Evolutionary conservation across 164 flowering plant species (phyloP).

Genomic region (Chimonanthus praecox): DNA sequence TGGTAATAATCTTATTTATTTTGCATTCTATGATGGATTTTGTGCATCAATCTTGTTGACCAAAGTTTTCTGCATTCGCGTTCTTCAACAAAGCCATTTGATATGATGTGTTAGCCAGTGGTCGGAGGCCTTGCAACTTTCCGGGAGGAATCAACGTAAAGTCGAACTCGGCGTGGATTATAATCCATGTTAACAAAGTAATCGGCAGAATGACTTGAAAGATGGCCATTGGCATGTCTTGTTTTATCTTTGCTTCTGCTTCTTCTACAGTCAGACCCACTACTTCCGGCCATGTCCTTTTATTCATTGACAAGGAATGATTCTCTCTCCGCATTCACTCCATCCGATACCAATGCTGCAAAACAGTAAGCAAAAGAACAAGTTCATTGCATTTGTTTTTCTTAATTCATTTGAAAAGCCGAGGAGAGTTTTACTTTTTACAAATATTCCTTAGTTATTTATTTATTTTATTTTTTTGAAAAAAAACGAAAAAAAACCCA

Average conservation of each 20-base stretch:
- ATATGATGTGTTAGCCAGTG: slow-evolving; percentile 18
- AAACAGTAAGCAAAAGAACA: too few relatives aligned
- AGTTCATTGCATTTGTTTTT: too few relatives aligned
- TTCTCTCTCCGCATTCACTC: neutral
- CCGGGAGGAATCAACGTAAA: slow-evolving; percentile 21
- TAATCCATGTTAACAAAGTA: slow-evolving; percentile 44
- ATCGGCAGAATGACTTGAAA: slow-evolving; percentile 32
- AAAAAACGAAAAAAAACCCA: too few relatives aligned
- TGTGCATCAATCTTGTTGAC: too few relatives aligned
- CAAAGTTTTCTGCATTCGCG: too few relatives aligned
- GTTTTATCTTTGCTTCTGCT: slow-evolving; percentile 43
- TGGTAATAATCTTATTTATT: too few relatives aligned
- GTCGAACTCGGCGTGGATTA: slow-evolving; percentile 16
- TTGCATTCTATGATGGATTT: too few relatives aligned
- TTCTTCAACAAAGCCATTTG: too few relatives aligned
- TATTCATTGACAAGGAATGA: neutral
- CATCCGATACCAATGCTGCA: neutral
- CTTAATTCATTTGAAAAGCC: too few relatives aligned
- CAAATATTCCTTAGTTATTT: too few relatives aligned
- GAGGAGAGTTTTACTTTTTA: too few relatives aligned
- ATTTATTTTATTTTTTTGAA: too few relatives aligned
- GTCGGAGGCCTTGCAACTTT: slow-evolving; percentile 31
- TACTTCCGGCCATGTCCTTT: slow-evolving; percentile 43
- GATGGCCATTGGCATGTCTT: slow-evolving; percentile 28
- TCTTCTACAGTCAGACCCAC: slow-evolving; percentile 43